A percentile compares a stretch with the other conserved stretches of the same genome.
phyloP scores from a whole-genome alignment of 108 stramenopile genomes.

The Pseudonitzschia pungens region DNA sequence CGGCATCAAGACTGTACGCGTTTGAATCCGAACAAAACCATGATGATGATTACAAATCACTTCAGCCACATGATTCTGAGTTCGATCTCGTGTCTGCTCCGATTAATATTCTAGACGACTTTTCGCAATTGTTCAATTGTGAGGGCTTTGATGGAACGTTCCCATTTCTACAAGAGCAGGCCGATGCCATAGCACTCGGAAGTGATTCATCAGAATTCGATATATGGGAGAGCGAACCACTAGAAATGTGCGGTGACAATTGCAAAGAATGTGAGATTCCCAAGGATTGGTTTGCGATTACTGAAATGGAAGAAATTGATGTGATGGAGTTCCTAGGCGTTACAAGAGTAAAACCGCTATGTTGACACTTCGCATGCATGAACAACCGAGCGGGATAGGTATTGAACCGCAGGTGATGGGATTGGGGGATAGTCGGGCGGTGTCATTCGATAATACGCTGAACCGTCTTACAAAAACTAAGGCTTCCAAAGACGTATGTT shows the following conservation, averaged over 20 bases:
- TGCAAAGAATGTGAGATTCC: conserved; percentile 27
- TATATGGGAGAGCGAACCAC: conserved; percentile 6
- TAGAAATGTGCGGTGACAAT: conserved; percentile 11
- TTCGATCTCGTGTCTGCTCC: conserved; percentile 10
- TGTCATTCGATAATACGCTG: not conserved
- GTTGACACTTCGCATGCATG: not conserved
- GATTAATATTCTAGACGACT: conserved; percentile 13
- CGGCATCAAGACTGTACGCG: not conserved
- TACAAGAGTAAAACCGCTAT: conserved; percentile 22
- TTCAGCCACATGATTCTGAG: not conserved
- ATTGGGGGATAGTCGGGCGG: not conserved
- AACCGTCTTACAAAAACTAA: not conserved
- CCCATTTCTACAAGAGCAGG: conserved; percentile 11
- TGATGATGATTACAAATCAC: not conserved
- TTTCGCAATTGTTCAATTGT: not conserved
- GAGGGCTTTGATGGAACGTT: not conserved
- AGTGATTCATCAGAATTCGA: not conserved
- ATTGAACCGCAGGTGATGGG: not conserved
- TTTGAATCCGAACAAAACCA: not conserved
- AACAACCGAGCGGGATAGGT: not conserved
- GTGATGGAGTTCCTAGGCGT: conserved; percentile 41
- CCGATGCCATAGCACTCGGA: conserved; percentile 23
- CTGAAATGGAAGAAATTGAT: conserved; percentile 6
- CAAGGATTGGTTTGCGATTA: conserved; percentile 8
- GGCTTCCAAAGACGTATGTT: not conserved